phyloP scores from a whole-genome alignment of 75 land plant species.

The Ceratopteris richardii region DNA sequence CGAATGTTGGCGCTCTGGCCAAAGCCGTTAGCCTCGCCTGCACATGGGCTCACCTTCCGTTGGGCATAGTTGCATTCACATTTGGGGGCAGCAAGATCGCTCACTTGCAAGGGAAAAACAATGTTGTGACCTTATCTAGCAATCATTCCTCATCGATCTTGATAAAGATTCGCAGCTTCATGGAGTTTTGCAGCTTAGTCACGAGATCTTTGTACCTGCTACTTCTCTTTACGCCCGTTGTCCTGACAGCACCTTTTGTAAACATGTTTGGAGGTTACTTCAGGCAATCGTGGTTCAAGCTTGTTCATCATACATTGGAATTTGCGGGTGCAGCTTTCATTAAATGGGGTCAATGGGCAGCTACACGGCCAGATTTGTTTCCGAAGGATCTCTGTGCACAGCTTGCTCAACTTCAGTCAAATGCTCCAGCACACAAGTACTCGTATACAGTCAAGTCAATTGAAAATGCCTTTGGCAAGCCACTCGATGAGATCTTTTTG shows the following conservation, averaged over 20 bases:
- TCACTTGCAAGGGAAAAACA: slow-evolving; percentile 15
- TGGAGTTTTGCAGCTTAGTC: slow-evolving; percentile 27
- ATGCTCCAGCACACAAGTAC: slow-evolving; percentile 30
- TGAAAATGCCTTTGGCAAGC: slow-evolving; percentile 27
- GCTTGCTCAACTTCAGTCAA: slow-evolving; percentile 20
- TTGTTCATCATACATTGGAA: slow-evolving; percentile 55
- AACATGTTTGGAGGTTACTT: slow-evolving; percentile 32
- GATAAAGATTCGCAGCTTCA: slow-evolving; percentile 40
- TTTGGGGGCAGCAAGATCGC: slow-evolving; percentile 42
- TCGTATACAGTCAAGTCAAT: slow-evolving; percentile 11
- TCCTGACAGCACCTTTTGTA: slow-evolving; percentile 60
- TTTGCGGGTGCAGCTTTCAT: slow-evolving; percentile 83
- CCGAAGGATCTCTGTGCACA: slow-evolving; percentile 27
- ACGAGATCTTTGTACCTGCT: slow-evolving; percentile 39
- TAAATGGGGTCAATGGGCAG: slow-evolving; percentile 96
- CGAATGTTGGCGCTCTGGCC: no score
- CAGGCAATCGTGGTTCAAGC: slow-evolving; percentile 49
- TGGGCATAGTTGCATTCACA: slow-evolving; percentile 47
- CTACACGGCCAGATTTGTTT: no score
- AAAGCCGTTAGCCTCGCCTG: slow-evolving; percentile 51
- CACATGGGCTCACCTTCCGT: slow-evolving; percentile 42
- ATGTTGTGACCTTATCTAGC: slow-evolving; percentile 18
- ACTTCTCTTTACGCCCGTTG: slow-evolving; percentile 50
- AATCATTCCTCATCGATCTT: slow-evolving; percentile 28
- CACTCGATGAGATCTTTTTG: slow-evolving; percentile 24